Evolutionary conservation across 2,329 filamentous ascomycete species (phyloP), one percentile per base, ranked within the genome.

Genomic region (Aciculosporium take): DNA sequence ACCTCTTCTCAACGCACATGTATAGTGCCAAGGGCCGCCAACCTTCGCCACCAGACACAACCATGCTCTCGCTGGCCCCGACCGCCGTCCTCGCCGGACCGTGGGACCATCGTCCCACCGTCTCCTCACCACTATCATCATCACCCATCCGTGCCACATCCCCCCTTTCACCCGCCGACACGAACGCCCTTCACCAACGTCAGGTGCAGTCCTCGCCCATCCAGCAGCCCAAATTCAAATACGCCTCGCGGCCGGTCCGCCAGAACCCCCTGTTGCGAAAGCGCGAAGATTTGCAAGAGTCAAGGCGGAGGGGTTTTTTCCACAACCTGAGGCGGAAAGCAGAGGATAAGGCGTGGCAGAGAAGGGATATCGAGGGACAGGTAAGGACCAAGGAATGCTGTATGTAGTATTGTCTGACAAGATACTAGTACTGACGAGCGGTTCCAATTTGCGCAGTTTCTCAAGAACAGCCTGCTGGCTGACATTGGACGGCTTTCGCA

Each of bases 301-400:
- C 71, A 41, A 65, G 84, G 43, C 67, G 83, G 36, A 72, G 73
- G 25, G 64, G 81, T 42, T 89, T 89, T 51, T 62, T 89, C 45
- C 74, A 77, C 53, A 81, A 70, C 39, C 76, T 82, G 15, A 67
- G 74, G 44, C 70, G 76, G 51, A 69, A 72, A 31, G 63, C 68
- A 3, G 74, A 81, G 32, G 74, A 82, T 23, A 70, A 64, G 51
- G 62, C 64, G 18, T 81, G 76, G 69, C 66, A 72, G 50, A 64
- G 69, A 39, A 64, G 78, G 48, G 76, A 77, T 21, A 75, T 78
- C 3, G 77, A 81, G 50, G 75, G 79, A 50, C 59, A 65, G 49
- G 63, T 64, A 20, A 39, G 43, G 17, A 10, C 8, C 13, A 1
- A 23, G 10, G 7, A 21, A 23, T 30, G 13, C 7, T 9, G 6